Evolutionary conservation across 108 stramenopile genomes (phyloP), one percentile per base, ranked within the genome.

Genomic region (Skeletonema costatum): DNA sequence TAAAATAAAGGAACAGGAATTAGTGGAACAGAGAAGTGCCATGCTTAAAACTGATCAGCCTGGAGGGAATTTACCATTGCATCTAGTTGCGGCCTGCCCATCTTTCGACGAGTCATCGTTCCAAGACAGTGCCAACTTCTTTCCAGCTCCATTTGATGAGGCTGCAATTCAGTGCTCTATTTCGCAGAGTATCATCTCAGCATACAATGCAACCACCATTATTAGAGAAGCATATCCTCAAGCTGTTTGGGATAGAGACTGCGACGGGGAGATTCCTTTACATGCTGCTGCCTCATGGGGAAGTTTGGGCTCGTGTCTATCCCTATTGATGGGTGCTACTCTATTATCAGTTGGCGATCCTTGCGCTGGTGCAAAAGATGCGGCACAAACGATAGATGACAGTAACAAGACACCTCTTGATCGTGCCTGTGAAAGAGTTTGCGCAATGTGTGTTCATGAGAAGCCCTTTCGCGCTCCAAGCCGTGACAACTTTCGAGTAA

Each of bases 211-310:
- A 8, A 78, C 77, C 13, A 71, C 70, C 4, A 60, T 46, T 3
- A 58, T 78, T 32, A 19, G 59, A 14, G 31, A 66, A 44, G 70
- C 77, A 9, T 41, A 78, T 46, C 77, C 70, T 13, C 60, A 66
- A 12, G 77, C 77, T n/a, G 33, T 78, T n/a, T 72, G 77, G 77
- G 70, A 67, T 0, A 78, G 56, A 70, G 64, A 78, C 51, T 78
- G 70, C 29, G 70, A 78, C 17, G 77, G 77, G 11, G 77, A 78
- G 64, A 70, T 72, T 16, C 80, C 80, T 35, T 16, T 81, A 19
- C 80, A 81, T 64, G 50, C 71, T 42, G 80, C 80, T 8, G 77
- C 77, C 30, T 78, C 77, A 3, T 78, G 64, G 64, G 77, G 77
- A 0, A 78, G 67, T 60, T 33, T 78, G 17, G 77, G 77, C n/a